These are phyloP conservation scores for Metarhizium robertsii DNA, from an alignment of 2,329 filamentous ascomycete species.

Conservation along the genomic window DNA sequence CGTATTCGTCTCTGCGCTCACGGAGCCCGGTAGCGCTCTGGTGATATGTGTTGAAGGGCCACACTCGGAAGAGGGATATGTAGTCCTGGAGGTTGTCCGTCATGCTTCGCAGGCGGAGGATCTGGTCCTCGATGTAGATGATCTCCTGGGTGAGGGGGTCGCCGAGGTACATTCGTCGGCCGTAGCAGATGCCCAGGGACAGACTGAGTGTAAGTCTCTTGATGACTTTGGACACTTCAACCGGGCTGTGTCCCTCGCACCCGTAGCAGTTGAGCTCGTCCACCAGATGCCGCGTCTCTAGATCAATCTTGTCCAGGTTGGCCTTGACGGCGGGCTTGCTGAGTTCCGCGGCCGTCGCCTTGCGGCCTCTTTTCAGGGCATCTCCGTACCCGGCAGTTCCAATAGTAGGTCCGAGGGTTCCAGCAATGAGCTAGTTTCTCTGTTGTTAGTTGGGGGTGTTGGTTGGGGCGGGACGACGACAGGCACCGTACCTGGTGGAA, in stretches of 20 bases:
- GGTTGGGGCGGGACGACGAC: too few species aligned
- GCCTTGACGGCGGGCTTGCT: not conserved
- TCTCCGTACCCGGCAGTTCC: not conserved
- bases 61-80: not conserved
- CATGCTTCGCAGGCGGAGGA: not conserved
- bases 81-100: not conserved
- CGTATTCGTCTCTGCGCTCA: not conserved
- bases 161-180: not conserved
- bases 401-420: not conserved
- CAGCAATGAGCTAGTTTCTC: too few species aligned
- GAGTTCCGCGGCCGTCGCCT: not conserved
- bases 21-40: not conserved
- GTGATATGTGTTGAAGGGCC: not conserved
- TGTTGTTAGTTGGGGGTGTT: too few species aligned
- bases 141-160: not conserved
- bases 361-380: not conserved
- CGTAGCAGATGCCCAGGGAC: not conserved
- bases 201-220: not conserved
- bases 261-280: not conserved
- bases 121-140: not conserved
- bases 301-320: not conserved
- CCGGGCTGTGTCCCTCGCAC: not conserved
- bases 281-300: not conserved
- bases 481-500: too few species aligned
- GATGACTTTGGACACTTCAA: not conserved